Conservation (phyloP, 768 basidiomycete genomes). For the Mycena pura region DNA sequence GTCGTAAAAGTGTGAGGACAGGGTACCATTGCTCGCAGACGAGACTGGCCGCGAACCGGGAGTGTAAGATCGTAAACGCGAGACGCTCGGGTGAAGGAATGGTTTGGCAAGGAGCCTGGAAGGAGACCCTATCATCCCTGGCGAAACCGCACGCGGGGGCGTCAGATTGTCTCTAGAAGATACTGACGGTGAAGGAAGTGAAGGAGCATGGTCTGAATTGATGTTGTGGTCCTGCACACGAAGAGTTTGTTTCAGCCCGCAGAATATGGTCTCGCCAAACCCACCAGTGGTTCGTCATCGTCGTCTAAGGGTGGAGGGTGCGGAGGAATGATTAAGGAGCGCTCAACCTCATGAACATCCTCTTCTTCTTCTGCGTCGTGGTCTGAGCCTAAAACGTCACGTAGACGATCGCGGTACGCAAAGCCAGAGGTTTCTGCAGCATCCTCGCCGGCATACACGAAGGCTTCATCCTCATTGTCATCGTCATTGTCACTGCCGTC, state of each 20-base stretch:
- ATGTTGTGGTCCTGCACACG: constrained; percentile 40
- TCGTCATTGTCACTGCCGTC: constrained; percentile 45
- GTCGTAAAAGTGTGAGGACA: constrained; percentile 50
- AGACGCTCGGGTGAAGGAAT: constrained; percentile 77
- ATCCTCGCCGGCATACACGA: constrained; percentile 79
- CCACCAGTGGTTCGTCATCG: constrained; percentile 35
- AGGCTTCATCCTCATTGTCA: constrained; percentile 65
- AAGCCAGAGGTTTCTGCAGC: constrained; percentile 50
- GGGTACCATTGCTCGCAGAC: constrained; percentile 49
- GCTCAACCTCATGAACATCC: constrained; percentile 50
- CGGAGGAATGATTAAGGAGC: constrained; percentile 45
- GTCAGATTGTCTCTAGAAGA: constrained; percentile 45
- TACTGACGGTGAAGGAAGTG: constrained; percentile 46
- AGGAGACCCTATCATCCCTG: constrained; percentile 38
- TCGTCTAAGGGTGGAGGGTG: constrained; percentile 32
- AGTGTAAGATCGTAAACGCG: constrained; percentile 76
- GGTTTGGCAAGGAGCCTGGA: constrained; percentile 53
- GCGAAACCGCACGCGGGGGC: constrained; percentile 49
- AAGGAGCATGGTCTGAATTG: constrained; percentile 44
- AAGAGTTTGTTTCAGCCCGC: constrained; percentile 12
- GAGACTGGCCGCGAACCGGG: constrained; percentile 54
- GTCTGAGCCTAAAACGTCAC: constrained; percentile 75
- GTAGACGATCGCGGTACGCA: constrained; percentile 73
- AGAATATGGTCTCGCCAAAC: constrained; percentile 15
- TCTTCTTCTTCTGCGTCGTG: constrained; percentile 57